Evolutionary conservation across 306 rosid genomes (phyloP), one percentile per base, ranked within the genome.

Genomic region (Quercus aquifolioides): DNA sequence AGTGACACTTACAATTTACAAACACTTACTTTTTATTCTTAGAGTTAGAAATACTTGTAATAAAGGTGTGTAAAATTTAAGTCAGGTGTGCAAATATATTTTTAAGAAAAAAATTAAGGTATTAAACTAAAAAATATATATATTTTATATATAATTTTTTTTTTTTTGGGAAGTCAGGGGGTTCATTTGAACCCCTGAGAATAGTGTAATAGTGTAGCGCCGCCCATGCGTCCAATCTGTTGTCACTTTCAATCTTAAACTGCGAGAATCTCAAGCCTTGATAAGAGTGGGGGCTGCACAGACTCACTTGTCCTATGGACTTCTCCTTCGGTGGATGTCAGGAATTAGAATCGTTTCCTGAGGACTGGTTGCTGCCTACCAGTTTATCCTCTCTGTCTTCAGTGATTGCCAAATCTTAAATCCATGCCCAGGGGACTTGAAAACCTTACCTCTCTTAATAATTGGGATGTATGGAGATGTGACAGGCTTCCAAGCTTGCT

Each of bases 241-340:
- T 21, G 12, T 84, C 81, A 1, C 74, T 84, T 60, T 75, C 78
- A 1, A 31, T 79, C 18, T 28, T 79, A 60, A 78, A 79, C 57
- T 84, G 75, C 12, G 78, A 71, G 69, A 71, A 76, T 55, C 77
- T 84, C 43, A 28, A 15, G 73, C 86, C 86, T 19, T 75, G 84
- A 38, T 79, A 60, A 2, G 56, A 79, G 46, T 83, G 81, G 86
- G 81, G 86, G 23, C 52, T 83, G 71, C 86, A 83, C 73, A 70
- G 78, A 33, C 81, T 83, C 64, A 33, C 75, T 55, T 56, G 80
- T 64, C 84, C 79, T 49, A 12, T 73, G 19, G 58, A 55, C 23
- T 80, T 83, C 0, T 49, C 69, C 25, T 83, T 83, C 62, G 86
- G 86, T 20, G 84, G 81, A 12, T 83, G 78, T 41, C 59, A 55